Conservation (phyloP, 495 filamentous ascomycete species). For the Baudoinia panamericana region DNA sequence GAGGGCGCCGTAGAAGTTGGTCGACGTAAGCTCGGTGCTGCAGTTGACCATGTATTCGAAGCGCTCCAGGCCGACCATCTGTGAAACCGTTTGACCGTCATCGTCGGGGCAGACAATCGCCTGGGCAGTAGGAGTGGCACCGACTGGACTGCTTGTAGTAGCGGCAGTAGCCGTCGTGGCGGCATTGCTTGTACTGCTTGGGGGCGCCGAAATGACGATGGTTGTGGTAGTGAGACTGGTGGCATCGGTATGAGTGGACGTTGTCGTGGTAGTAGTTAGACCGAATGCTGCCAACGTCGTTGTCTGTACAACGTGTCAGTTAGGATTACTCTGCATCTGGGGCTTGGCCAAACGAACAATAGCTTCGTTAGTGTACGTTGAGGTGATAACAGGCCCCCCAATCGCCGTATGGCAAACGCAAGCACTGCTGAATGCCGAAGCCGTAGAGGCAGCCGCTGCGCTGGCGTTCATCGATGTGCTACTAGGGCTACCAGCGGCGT, state of each 20-base stretch:
- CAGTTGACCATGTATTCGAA: constrained; percentile 22
- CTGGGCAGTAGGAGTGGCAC: constrained; percentile 12
- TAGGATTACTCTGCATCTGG: background rate
- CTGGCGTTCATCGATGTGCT: constrained; percentile 1
- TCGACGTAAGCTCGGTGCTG: constrained; percentile 13
- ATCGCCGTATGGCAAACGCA: constrained; percentile 15
- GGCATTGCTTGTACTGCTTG: background rate
- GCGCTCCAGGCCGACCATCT: constrained; percentile 16
- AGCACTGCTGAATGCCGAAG: constrained; percentile 13
- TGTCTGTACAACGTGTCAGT: constrained; percentile 1
- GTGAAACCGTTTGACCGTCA: constrained; percentile 13
- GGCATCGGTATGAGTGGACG: background rate
- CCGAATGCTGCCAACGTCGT: constrained; percentile 1
- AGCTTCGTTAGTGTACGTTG: constrained; percentile 16
- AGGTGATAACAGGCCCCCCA: constrained; percentile 11
- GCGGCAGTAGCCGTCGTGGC: background rate
- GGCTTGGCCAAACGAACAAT: constrained; percentile 3
- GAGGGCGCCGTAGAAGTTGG: constrained; percentile 8
- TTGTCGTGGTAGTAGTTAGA: constrained; percentile 1
- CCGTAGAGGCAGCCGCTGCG: background rate
- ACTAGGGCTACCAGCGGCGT: background rate
- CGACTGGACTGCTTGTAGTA: background rate
- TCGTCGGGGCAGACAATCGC: constrained; percentile 21
- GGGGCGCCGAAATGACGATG: background rate
- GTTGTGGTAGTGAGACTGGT: background rate